Evolutionary conservation across 106 monocot genomes (phyloP), one percentile per base, ranked within the genome.

Genomic region (Phalaenopsis equestris): DNA sequence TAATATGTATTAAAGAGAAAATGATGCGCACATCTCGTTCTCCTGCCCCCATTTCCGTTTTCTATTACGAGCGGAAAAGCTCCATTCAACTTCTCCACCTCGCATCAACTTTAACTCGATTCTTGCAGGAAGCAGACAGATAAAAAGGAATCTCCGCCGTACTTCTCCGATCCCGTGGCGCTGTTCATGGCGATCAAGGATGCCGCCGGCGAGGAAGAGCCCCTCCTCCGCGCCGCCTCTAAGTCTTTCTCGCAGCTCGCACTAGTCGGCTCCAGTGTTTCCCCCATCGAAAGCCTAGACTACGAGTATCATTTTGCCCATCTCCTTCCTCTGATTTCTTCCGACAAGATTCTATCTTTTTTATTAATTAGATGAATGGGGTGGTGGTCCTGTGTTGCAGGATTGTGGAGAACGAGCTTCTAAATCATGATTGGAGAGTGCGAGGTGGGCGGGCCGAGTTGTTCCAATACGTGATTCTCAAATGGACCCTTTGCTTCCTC

Each of bases 401-500:
- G 83, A 85, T 94, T 38, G 84, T 87, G 3, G 94, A 94, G 81
- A 94, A 90, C 73, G 88, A 94, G 17, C 58, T 88, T 49, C 82
- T 90, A 77, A 88, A 85, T 77, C 91, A 94, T 77, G 91, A 94
- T 76, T 94, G 94, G 94, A 81, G 91, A 61, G 80, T 82, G 58
- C 80, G 86, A 11, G 12, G 45, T 1, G 83, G 79, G 10, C 81
- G 82, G 73, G 78, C 77, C 14, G 85, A 90, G 78, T 87, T 94
- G 42, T 55, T 88, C 56, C 81, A 83, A 37, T 94, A 94, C 76
- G 85, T 94, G 23, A 37, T 84, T 64, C 82, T 94, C 56, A 94
- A 94, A 85, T 94, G 94, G 94, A 85, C 86, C 12, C 80, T 94
- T 72, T 89, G 90, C 80, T 86, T 94, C 80, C 84, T 94, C 41